Evolutionary conservation across 805 yeast species (phyloP), one percentile per base, ranked within the genome.

Genomic region (Candida arabinofermentans): DNA sequence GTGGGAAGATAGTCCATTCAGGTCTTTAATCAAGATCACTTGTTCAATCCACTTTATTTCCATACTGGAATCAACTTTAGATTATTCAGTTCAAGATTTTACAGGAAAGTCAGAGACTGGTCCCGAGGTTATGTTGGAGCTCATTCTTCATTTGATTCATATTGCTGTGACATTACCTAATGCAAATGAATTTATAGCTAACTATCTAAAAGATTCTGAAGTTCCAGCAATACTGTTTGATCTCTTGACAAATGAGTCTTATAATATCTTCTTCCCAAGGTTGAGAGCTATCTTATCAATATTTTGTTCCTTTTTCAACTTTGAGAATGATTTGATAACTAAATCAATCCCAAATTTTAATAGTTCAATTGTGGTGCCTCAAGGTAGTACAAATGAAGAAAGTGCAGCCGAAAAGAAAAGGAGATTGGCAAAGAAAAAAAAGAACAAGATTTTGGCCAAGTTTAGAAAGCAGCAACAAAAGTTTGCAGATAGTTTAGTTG

Each of bases 391-490:
- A 14, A 40, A 32, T 1, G 64, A 60, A 29, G 69, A 65, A 10
- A 36, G 49, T 8, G 83, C 75, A 24, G 60, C 67, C 23, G 83
- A 77, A 27, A 70, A 70, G 43, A 87, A 83, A 66, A 86, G 83
- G 59, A 68, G 75, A 31, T 50, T 75, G 7, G 96, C 96, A 0
- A 77, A 77, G 50, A 81, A 74, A 44, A 77, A 90, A 49, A 83
- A 80, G 51, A 75, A 74, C 1, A 83, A 79, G 51, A 71, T 90
- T 24, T 61, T 91, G 73, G 91, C 84, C 1, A 86, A 83, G 44
- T 76, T 91, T 57, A 85, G 83, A 49, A 77, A 75, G 48, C 95
- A 88, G 53, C 98, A 91, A 57, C 70, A 76, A 29, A 74, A 71
- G 65, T 93, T 91, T 64, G 76, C 84, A 23, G 77, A 77, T 42